phyloP scores from a whole-genome alignment of 202 grass and related monocot genomes.

The Schoenoplectus tabernaemontani region DNA sequence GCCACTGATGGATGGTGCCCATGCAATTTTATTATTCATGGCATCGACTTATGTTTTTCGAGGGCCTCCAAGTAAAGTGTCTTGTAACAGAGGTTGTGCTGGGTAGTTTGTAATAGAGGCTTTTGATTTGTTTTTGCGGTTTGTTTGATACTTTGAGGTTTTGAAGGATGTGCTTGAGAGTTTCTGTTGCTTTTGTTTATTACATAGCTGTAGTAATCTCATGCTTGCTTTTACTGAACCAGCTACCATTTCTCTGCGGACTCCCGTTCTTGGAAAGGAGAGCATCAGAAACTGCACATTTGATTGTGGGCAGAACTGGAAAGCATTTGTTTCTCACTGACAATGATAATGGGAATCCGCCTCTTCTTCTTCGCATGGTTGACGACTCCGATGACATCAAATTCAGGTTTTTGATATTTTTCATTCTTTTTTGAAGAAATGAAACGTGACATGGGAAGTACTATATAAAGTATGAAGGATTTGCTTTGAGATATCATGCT shows the following conservation, averaged over 20 bases:
- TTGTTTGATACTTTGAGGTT: neutral
- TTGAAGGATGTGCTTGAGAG: neutral
- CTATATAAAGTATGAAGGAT: neutral
- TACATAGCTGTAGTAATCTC: constrained; percentile 32
- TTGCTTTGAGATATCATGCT: constrained; percentile 11
- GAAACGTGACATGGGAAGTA: neutral
- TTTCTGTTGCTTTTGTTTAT: neutral
- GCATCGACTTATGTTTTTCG: neutral
- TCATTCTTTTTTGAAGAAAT: neutral
- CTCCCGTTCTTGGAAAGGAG: constrained; percentile 91
- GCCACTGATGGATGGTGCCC: neutral
- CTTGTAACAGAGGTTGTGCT: neutral
- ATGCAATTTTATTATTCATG: neutral
- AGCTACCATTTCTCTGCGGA: constrained; percentile 95
- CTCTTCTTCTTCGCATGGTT: constrained; percentile 88
- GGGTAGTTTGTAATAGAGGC: neutral
- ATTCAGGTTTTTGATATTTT: constrained; percentile 57
- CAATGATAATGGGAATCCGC: constrained; percentile 54
- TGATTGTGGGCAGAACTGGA: constrained; percentile 89
- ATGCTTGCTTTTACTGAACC: constrained; percentile 74
- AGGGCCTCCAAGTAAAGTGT: neutral
- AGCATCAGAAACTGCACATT: constrained; percentile 86
- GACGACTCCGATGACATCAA: constrained; percentile 77
- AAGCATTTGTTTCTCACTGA: constrained; percentile 98
- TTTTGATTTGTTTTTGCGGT: neutral